Evolutionary conservation across 1,284 basidiomycete genomes (phyloP), one percentile per base, ranked within the genome.

Genomic region (Sanghuangporus baumii): DNA sequence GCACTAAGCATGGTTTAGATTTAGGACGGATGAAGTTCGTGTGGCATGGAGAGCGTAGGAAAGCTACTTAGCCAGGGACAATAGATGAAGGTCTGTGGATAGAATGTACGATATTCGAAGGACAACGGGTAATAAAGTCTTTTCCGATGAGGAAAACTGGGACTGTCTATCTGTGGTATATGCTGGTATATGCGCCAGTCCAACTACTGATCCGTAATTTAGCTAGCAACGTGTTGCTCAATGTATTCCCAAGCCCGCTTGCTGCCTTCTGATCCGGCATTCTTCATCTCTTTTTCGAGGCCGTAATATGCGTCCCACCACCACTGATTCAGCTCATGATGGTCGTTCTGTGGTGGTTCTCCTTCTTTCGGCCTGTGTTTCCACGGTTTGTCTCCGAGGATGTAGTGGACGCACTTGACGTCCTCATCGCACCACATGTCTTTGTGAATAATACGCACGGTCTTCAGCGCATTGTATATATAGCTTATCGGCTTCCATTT

Each of bases 1-100:
- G 38, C 52, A 37, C 58, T 54, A 23, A n/a, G 2, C 12, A 20
- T 59, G 11, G 65, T 61, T 20, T 65, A 96, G 94, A 72, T 97
- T 91, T 77, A 83, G 94, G 62, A 97, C 94, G 4, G 94, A 97
- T 70, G 86, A 96, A 70, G 94, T 96, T 1, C 84, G 91, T 70
- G 88, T 96, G 37, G 80, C 91, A 16, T 97, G 94, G 94, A 80
- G 93, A 70, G 76, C 78, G 61, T 90, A 71, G 26, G 46, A 26
- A 55, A 11, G 31, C 34, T 12, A 9, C 26, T 12, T n/a, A n/a
- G 18, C 18, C 38, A 36, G 48, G 2, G 31, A 34, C 31, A 36
- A 4, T 20, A 4, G 8, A 40, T 50, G 20, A 46, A n/a, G 4
- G 43, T 38, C 12, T 31, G 26, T 31, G n/a, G 23, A 38, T 37